Evolutionary conservation across 371 early-diverging fungal genomes (phyloP), one percentile per base, ranked within the genome.

Genomic region (Mucor mucedo): DNA sequence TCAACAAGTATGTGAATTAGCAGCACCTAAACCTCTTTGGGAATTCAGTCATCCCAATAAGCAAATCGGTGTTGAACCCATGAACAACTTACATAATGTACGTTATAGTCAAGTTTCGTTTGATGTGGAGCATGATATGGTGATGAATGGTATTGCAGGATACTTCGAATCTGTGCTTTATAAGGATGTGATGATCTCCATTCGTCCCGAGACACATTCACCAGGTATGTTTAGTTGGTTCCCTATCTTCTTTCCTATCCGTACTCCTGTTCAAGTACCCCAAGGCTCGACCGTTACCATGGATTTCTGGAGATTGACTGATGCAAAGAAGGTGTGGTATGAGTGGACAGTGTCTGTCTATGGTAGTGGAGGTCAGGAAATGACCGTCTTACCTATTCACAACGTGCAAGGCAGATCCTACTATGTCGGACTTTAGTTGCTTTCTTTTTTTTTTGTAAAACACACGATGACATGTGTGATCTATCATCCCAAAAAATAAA

Each of bases 191-290:
- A 83, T 77, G 64, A 79, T 97, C 42, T 93, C 94, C 13, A 98
- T 93, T 63, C 84, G 87, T 40, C 97, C 97, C 6, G 66, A 68
- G 5, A 91, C 92, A 0, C 95, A 96, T 68, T 92, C 97, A 1
- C 87, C 91, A 8, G 93, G 83, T 3, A 97, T 98, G 98, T 91
- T 92, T 66, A 92, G 93, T 66, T 98, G 98, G 98, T 98, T 98
- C 76, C 97, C 98, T 0, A 91, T 98, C 55, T 96, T 85, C 68
- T 96, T 98, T 73, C 98, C 97, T 4, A 45, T 97, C 52, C 70
- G 82, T 77, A 80, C 73, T 3, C 98, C 97, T 2, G 56, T 96
- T 16, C 80, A 83, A 60, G 82, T 91, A 5, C 83, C 86, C 10
- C 67, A 74, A 5, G 87, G 83, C 5, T 71, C 87, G 2, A 63